A percentile compares a stretch with the other conserved stretches of the same genome.
Conservation (phyloP, 257 asterid genomes). For the Fraxinus pennsylvanica region DNA sequence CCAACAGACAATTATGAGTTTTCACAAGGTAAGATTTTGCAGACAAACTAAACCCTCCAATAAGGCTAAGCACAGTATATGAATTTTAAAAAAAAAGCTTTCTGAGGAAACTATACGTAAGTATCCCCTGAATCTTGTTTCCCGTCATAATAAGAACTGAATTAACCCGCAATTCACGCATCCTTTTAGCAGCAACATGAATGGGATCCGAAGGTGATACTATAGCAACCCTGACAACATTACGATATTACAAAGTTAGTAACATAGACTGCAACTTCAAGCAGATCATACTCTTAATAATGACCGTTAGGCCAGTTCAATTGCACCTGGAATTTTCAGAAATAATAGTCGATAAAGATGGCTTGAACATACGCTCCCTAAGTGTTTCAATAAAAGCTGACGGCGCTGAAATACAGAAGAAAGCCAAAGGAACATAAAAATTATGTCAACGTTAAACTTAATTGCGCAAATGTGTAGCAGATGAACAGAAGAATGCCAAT, state of each 20-base stretch:
- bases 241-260: constrained; percentile 29
- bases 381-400: constrained; percentile 79
- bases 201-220: constrained; percentile 79
- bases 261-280: constrained; percentile 20
- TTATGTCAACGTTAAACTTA: constrained; percentile 14
- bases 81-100: constrained; percentile 8
- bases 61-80: background rate
- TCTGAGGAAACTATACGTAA: constrained; percentile 58
- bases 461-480: constrained; percentile 11
- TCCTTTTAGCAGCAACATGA: constrained; percentile 83
- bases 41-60: background rate
- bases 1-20: constrained; percentile 33
- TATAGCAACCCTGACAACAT: constrained; percentile 60
- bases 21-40: constrained; percentile 1
- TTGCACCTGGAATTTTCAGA: constrained; percentile 70
- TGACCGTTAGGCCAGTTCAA: constrained; percentile 14
- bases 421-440: constrained; percentile 9
- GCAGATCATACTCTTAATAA: constrained; percentile 13
- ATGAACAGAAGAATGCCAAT: background rate
- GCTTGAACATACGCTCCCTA: constrained; percentile 94
- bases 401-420: constrained; percentile 64
- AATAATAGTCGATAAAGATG: constrained; percentile 75
- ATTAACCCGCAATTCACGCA: constrained; percentile 84
- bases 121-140: constrained; percentile 81
- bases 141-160: constrained; percentile 68